These are phyloP conservation scores for Cadophora sp. DNA, from an alignment of 2,329 filamentous ascomycete species.

Conservation along the genomic window DNA sequence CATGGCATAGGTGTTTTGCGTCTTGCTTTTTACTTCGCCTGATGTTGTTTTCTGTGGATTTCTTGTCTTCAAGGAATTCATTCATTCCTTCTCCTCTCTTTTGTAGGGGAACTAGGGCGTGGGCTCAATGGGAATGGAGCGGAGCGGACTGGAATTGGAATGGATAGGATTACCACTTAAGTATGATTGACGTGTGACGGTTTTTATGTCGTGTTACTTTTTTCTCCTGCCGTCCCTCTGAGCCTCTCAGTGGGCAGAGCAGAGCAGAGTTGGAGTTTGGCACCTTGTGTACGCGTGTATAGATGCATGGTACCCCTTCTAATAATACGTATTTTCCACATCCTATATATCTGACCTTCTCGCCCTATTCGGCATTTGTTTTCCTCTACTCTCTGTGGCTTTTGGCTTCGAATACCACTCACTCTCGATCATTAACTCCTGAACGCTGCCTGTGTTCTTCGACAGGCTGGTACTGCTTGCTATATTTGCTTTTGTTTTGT, in stretches of 20 bases:
- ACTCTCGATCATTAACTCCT: not conserved
- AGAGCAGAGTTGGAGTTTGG: not conserved
- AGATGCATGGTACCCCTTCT: not conserved
- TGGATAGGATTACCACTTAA: constrained; percentile 7
- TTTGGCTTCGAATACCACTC: too few relatives aligned
- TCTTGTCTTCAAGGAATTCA: not conserved
- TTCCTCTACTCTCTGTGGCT: too few relatives aligned
- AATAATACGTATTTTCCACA: constrained; percentile 5
- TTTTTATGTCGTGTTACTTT: constrained; percentile 6
- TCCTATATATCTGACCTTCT: not conserved
- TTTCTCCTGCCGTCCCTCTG: not conserved
- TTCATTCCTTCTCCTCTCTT: not conserved
- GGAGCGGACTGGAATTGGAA: not conserved
- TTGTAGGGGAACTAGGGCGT: not conserved
- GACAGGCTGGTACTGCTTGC: not conserved
- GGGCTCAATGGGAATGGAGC: not conserved
- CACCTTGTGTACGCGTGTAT: not conserved
- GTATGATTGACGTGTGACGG: constrained; percentile 19
- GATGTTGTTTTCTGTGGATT: not conserved
- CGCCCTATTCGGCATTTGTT: too few relatives aligned
- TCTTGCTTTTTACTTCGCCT: constrained; percentile 13
- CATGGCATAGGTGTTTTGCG: constrained; percentile 31
- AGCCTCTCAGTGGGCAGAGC: not conserved
- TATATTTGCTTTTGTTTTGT: too few relatives aligned
- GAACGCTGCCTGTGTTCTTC: not conserved